Base-by-base conservation (phyloP, 2,329 filamentous ascomycete species). In the Amauroascus niger region DNA sequence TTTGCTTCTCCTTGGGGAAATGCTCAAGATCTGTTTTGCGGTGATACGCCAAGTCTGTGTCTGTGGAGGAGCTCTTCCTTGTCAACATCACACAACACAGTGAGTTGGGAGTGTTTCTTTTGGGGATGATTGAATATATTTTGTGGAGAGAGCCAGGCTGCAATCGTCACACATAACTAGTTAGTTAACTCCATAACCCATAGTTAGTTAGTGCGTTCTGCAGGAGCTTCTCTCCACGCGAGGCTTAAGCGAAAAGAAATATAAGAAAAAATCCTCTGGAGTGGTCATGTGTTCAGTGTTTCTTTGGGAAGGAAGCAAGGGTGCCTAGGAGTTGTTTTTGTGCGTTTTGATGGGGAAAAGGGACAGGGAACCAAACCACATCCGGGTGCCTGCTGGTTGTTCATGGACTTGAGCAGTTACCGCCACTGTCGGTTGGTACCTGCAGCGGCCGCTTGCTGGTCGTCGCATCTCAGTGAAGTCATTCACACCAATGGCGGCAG, bases 361-460 rank as follows among this genome's bases (percentile, higher is more conserved):
- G 18, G 3, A 7, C 46, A 16, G 40, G 30, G n/a, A n/a, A n/a
- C n/a, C n/a, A n/a, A 46, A 52, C 28, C 41, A 28, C 32, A 43
- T 46, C 50, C 50, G 50, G 50, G 50, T 53, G 39, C 50, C 50
- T 53, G 33, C 50, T 24, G 50, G n/a, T 32, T 13, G 9, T 39
- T 8, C 22, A 18, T 26, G 26, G 43, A 32, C 9, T 20, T n/a
- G 30, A 5, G n/a, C n/a, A n/a, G n/a, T n/a, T n/a, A n/a, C n/a
- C n/a, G n/a, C n/a, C n/a, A n/a, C n/a, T n/a, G n/a, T n/a, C n/a
- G n/a, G n/a, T n/a, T n/a, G n/a, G n/a, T n/a, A n/a, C n/a, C n/a
- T n/a, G n/a, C n/a, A n/a, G n/a, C n/a, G n/a, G n/a, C n/a, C n/a
- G n/a, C n/a, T n/a, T n/a, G n/a, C n/a, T n/a, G n/a, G n/a, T n/a